Percentiles rank a stretch among this genome's conserved stretches.
Evolutionary conservation across 345 rosid genomes (phyloP).

Genomic region (Euphorbia lathyris): DNA sequence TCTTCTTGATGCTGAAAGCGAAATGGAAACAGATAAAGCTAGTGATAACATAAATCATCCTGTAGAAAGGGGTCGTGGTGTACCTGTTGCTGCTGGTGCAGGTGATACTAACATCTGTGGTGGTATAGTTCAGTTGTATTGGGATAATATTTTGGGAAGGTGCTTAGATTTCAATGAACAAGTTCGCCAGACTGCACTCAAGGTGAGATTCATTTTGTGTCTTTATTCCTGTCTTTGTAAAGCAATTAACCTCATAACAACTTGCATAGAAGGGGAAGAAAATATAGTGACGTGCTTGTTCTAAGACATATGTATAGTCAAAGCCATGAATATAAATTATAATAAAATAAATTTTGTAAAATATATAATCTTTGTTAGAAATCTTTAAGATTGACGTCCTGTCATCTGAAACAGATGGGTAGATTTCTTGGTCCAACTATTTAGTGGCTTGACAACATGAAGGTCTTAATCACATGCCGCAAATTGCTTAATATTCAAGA

Average conservation of each 20-base stretch:
- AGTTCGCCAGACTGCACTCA: conserved; percentile 86
- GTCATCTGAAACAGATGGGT: neutral
- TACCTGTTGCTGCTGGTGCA: conserved; percentile 99
- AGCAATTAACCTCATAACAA: neutral
- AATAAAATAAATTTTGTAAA: too few relatives aligned
- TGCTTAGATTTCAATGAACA: conserved; percentile 80
- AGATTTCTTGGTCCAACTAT: neutral
- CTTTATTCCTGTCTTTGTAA: neutral
- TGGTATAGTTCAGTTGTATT: conserved; percentile 94
- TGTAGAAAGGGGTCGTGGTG: conserved; percentile 54
- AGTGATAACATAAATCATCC: conserved; percentile 32
- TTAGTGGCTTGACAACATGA: neutral
- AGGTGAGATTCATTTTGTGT: conserved; percentile 49
- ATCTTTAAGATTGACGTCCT: neutral
- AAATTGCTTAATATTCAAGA: neutral
- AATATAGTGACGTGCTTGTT: neutral
- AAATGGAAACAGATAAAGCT: conserved; percentile 69
- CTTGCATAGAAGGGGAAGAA: neutral
- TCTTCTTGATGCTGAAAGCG: conserved; percentile 96
- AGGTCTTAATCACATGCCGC: neutral
- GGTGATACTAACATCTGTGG: conserved; percentile 99
- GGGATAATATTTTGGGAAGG: conserved; percentile 84
- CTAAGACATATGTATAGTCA: neutral
- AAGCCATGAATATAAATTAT: neutral
- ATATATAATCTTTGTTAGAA: neutral